Conservation (phyloP, 2,329 filamentous ascomycete genomes). For the Periconia sp. region DNA sequence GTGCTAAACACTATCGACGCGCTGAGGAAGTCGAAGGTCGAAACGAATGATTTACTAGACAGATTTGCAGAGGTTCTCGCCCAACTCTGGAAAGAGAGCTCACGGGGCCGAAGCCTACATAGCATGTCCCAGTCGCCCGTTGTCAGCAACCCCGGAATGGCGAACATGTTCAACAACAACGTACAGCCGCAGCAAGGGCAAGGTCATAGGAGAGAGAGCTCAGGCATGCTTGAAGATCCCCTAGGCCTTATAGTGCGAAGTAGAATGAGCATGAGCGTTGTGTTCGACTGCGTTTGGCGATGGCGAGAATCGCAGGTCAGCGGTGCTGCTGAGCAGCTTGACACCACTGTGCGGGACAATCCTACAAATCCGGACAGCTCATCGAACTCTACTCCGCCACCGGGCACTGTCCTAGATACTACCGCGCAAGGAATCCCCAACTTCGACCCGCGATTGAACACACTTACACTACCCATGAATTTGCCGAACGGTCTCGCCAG, state of each 20-base stretch:
- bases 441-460: conserved; percentile 46
- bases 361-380: conserved; percentile 82
- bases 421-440: conserved; percentile 40
- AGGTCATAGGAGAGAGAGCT: conserved; percentile 33
- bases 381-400: conserved; percentile 65
- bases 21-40: conserved; percentile 75
- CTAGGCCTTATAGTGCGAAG: conserved; percentile 83
- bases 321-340: conserved; percentile 54
- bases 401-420: conserved; percentile 45
- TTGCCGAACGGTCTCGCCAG: conserved; percentile 61
- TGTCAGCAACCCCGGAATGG: conserved; percentile 36
- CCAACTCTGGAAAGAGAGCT: conserved; percentile 76
- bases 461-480: conserved; percentile 59
- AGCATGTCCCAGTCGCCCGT: conserved; percentile 47
- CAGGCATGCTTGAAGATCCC: conserved; percentile 65
- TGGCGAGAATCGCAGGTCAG: conserved; percentile 73
- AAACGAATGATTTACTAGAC: conserved; percentile 79
- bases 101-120: conserved; percentile 43
- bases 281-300: conserved; percentile 85
- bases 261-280: conserved; percentile 82
- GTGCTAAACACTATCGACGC: conserved; percentile 75
- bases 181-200: conserved; percentile 23
- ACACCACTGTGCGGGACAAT: conserved; percentile 78
- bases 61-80: conserved; percentile 84
- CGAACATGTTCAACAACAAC: conserved; percentile 40